Conservation (phyloP, 2,329 filamentous ascomycete genomes). For the Penicillium sp. region DNA sequence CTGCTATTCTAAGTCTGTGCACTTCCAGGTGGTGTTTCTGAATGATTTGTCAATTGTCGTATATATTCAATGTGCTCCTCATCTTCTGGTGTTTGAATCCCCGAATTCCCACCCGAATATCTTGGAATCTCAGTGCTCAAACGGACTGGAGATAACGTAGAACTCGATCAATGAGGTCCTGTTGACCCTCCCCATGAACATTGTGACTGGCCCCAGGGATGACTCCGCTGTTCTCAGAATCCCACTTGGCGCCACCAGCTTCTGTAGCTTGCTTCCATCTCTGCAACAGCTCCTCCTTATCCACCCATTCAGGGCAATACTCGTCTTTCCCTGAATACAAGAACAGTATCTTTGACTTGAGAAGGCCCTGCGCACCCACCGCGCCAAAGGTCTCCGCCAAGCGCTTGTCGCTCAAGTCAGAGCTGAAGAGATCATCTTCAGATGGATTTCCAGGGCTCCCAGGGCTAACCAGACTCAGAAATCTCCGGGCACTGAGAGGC, state of each 20-base stretch:
- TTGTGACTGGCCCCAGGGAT: conserved; percentile 50
- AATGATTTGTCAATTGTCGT: conserved; percentile 16
- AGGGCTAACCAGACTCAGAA: conserved; percentile 54
- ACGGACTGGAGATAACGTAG: conserved; percentile 33
- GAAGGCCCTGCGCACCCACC: conserved; percentile 36
- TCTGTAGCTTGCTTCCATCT: conserved; percentile 45
- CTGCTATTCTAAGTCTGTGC: conserved; percentile 15
- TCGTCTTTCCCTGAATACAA: conserved; percentile 49
- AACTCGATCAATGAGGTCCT: conserved; percentile 38
- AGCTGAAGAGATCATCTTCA: conserved; percentile 86
- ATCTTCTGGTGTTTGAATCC: background rate
- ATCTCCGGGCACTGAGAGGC: conserved; percentile 56
- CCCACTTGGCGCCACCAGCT: conserved; percentile 43
- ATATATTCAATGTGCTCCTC: conserved; percentile 15
- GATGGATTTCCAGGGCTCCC: conserved; percentile 55
- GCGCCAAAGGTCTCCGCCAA: conserved; percentile 63
- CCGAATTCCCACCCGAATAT: background rate
- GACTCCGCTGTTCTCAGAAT: conserved; percentile 48
- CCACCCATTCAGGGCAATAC: conserved; percentile 42
- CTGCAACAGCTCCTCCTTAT: conserved; percentile 44
- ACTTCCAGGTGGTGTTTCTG: conserved; percentile 22
- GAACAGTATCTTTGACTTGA: conserved; percentile 42
- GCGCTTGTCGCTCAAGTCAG: conserved; percentile 61
- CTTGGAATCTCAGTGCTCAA: conserved; percentile 4
- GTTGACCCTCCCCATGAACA: conserved; percentile 48